Evolutionary conservation across 2,329 filamentous ascomycete genomes (phyloP).

Genomic region (Aureobasidium subglaciale): DNA sequence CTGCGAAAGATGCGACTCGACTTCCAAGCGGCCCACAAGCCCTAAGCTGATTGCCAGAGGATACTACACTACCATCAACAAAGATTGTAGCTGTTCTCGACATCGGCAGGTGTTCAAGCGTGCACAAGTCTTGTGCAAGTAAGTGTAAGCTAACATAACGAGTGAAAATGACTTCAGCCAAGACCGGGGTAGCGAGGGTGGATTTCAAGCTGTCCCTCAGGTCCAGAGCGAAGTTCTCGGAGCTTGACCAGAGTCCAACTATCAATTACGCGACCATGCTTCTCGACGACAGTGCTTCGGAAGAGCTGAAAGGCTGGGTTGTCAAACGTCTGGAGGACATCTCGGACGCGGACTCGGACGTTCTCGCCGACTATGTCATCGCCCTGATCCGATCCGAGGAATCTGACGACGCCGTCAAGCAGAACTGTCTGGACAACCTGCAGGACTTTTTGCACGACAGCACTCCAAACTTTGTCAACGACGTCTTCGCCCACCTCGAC

Average conservation of each 20-base stretch:
- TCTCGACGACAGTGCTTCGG: conserved; percentile 46
- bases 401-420: conserved; percentile 54
- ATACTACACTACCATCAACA: too few relatives aligned
- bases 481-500: conserved; percentile 61
- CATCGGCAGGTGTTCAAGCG: neutral
- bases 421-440: conserved; percentile 64
- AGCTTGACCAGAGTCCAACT: neutral
- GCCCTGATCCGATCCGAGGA: conserved; percentile 67
- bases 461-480: conserved; percentile 55
- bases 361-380: conserved; percentile 78
- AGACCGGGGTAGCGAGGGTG: neutral
- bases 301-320: conserved; percentile 67
- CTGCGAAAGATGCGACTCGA: too few relatives aligned
- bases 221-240: neutral
- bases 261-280: conserved; percentile 36
- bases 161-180: conserved; percentile 6
- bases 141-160: too few relatives aligned
- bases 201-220: conserved; percentile 1
- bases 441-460: conserved; percentile 66
- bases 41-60: too few relatives aligned
- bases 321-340: conserved; percentile 70
- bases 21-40: too few relatives aligned
- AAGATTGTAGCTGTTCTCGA: too few relatives aligned
- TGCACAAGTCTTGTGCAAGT: neutral
- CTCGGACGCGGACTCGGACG: conserved; percentile 72